Evolutionary conservation across 306 rosid genomes (phyloP).

Genomic region (Vachellia pachyceras): DNA sequence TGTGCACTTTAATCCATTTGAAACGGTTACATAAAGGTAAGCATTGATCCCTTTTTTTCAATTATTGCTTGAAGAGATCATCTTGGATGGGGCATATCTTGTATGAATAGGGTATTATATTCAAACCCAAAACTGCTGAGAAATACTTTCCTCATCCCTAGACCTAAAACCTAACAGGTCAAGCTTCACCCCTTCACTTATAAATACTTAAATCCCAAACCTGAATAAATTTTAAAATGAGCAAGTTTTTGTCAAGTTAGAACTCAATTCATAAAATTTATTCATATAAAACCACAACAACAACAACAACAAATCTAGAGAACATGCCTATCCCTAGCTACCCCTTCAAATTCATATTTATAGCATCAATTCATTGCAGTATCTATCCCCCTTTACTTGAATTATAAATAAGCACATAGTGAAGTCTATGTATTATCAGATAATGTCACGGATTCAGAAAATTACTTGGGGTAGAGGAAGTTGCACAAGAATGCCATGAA

Average conservation of each 20-base stretch:
- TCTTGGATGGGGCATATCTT: neutral
- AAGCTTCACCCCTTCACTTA: neutral
- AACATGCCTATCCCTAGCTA: neutral
- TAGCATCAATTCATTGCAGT: neutral
- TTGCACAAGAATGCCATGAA: constrained; percentile 96
- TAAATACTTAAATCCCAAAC: neutral
- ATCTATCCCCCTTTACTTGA: neutral
- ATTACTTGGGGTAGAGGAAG: constrained; percentile 96
- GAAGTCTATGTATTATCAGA: constrained; percentile 17
- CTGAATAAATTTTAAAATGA: neutral
- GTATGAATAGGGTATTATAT: neutral
- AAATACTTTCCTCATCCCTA: neutral
- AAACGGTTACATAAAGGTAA: constrained; percentile 15
- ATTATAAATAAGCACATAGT: constrained; percentile 28
- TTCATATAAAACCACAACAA: neutral
- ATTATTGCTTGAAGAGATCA: neutral
- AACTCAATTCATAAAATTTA: neutral
- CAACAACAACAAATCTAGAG: neutral
- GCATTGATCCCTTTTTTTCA: constrained; percentile 6
- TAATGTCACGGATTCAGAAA: constrained; percentile 52
- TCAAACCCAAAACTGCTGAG: neutral
- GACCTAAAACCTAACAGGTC: neutral
- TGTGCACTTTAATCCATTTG: neutral
- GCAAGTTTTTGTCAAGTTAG: neutral
- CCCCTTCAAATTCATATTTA: constrained; percentile 2